Evolutionary conservation across 2,329 filamentous ascomycete species (phyloP), one percentile per base, ranked within the genome.

Genomic region (Microcyclospora pomicola): DNA sequence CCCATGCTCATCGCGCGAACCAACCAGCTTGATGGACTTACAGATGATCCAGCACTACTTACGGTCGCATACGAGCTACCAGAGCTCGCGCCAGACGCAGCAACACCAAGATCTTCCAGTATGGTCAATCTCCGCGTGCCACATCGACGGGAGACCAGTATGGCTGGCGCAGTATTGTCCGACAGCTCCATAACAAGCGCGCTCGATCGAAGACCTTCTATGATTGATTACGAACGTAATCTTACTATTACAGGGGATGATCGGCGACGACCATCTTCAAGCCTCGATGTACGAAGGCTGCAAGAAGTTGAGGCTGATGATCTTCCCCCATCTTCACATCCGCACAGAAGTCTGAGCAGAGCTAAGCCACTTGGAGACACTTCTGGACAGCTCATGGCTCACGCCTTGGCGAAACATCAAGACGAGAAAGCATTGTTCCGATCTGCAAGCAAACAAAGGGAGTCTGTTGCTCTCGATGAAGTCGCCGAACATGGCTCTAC

Each of bases 391-490:
- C 38, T 58, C 30, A 58, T 58, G 54, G 50, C 52, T 12, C 50
- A 54, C 35, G 56, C 56, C 3, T 42, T 59, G 32, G 47, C 53
- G 28, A 46, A 49, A 35, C 52, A 57, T 38, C 47, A 55, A 35
- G 42, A 48, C 13, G 55, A 59, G 34, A 59, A 59, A 35, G 53
- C 54, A 6, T 34, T 59, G 24, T 56, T 58, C 29, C 51, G 52
- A 5, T 50, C 50, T 3, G 41, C 44, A 13, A 55, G 50, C 40
- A 57, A 56, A 36, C 48, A 44, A n/a, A 39, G 42, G 10, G 45
- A 48, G 15, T 34, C 38, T 6, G 4, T 31, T 5, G 5, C 30
- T 9, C 5, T 15, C 14, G 12, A n/a, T 4, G 30, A 31, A 15
- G 12, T 9, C 30, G 30, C 9, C 14, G 14, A n/a, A 31, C 30